Evolutionary conservation across 345 rosid genomes (phyloP).

Genomic region (Dipteronia sinensis): DNA sequence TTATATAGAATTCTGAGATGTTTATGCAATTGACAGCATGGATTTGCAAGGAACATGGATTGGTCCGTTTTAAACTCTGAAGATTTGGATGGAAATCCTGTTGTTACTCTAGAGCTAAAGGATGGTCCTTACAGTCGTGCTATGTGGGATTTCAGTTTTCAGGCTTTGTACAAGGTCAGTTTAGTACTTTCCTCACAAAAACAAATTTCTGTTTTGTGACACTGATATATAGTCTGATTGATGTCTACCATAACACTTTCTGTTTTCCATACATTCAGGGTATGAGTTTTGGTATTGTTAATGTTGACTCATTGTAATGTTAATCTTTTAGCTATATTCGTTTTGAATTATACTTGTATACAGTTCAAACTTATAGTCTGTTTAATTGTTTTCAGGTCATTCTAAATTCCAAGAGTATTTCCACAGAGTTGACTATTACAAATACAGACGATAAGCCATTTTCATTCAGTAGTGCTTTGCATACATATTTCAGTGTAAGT

Average conservation of each 20-base stretch:
- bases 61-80: conserved; percentile 78
- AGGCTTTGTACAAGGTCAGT: conserved; percentile 72
- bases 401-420: conserved; percentile 63
- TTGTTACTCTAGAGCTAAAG: conserved; percentile 75
- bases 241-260: not conserved
- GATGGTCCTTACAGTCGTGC: conserved; percentile 84
- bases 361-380: conserved; percentile 21
- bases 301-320: not conserved
- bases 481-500: conserved; percentile 79
- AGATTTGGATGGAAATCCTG: conserved; percentile 58
- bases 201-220: not conserved
- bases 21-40: conserved; percentile 58
- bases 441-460: conserved; percentile 82
- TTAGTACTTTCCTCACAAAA: conserved; percentile 8
- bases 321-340: not conserved
- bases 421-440: conserved; percentile 70
- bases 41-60: conserved; percentile 94
- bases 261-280: not conserved
- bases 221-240: not conserved
- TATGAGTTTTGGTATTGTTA: not conserved
- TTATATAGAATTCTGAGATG: conserved; percentile 23
- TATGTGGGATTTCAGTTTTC: conserved; percentile 96
- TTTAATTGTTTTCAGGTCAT: conserved; percentile 49
- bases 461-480: conserved; percentile 79
- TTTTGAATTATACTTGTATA: not conserved